Base-by-base conservation (phyloP, 1,284 basidiomycete genomes). In the Chondrostereum purpureum region DNA sequence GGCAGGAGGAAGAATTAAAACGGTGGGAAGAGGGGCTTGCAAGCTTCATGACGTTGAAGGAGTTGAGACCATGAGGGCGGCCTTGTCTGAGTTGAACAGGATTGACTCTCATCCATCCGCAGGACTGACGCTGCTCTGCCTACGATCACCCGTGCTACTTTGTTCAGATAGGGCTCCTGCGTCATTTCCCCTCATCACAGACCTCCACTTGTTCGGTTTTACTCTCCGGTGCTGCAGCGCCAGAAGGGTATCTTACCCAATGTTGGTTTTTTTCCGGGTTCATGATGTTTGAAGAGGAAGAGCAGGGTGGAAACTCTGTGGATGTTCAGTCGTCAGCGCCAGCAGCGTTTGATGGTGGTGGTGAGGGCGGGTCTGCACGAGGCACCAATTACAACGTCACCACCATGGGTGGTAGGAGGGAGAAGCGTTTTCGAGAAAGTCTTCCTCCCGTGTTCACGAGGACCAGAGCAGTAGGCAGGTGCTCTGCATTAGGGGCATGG, bases 241-340 rank as follows among this genome's bases (percentile, higher is more conserved):
- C 79, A 94, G 39, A 87, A 88, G 53, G 90, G 88, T 53, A 93
- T 97, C 54, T 92, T 88, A n/a, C 94, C 95, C 6, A 98, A 98
- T 62, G 97, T 99, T 53, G 94, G 94, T 98, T 98, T 63, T 90
- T 98, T 23, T 92, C 89, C 11, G 94, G 96, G 65, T 75, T 98
- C 36, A 97, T 98, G 92, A 86, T 82, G 41, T 97, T 92, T 59
- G 94, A 98, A 66, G 89, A 95, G 60, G 75, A 83, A 55, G 89
- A 92, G 58, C 73, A 93, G 5, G 88, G 90, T 10, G 80, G 84
- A 11, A 91, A 91, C 64, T 84, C 81, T 12, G 72, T 83, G 27
- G 88, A 87, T 19, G 88, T 85, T 17, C 77, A 83, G 47, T 67
- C 73, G 2, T 55, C 58, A 33, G 57, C 57, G 5, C 60, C 65